Evolutionary conservation across 2,329 filamentous ascomycete species (phyloP).

Genomic region (Stagonosporopsis tanaceti): DNA sequence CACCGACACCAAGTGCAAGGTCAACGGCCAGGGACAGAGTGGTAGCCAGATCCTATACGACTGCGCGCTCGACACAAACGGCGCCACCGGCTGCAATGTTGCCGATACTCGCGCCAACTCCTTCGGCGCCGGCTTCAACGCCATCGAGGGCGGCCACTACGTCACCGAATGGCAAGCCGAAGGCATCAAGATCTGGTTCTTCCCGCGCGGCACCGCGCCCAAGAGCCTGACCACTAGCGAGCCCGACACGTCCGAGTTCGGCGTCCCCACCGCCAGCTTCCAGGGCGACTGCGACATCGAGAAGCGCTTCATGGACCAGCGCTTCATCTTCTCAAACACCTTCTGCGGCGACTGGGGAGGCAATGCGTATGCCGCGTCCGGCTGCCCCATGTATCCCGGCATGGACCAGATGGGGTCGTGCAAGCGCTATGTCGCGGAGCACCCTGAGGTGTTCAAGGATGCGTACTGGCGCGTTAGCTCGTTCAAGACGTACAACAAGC

Average conservation of each 20-base stretch:
- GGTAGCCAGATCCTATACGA: slow-evolving; percentile 19
- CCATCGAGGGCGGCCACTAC: slow-evolving; percentile 52
- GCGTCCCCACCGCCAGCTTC: slow-evolving; percentile 72
- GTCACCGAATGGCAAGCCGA: slow-evolving; percentile 69
- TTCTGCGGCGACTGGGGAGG: slow-evolving; percentile 91
- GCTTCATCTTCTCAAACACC: slow-evolving; percentile 81
- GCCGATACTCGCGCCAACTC: slow-evolving; percentile 43
- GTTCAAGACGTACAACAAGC: slow-evolving; percentile 36
- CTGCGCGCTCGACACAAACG: slow-evolving; percentile 30
- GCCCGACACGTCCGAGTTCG: slow-evolving; percentile 72
- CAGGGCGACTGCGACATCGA: slow-evolving; percentile 75
- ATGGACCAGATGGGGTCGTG: slow-evolving; percentile 57
- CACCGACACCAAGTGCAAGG: slow-evolving; percentile 37
- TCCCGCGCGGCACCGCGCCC: slow-evolving; percentile 69
- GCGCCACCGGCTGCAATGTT: slow-evolving; percentile 53
- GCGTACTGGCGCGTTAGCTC: slow-evolving; percentile 74
- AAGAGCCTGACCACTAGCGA: slow-evolving; percentile 63
- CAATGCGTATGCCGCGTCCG: slow-evolving; percentile 66
- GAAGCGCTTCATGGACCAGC: slow-evolving; percentile 71
- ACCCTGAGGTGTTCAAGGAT: slow-evolving; percentile 72
- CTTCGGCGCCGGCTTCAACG: slow-evolving; percentile 63
- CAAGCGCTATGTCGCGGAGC: slow-evolving; percentile 72
- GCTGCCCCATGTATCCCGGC: slow-evolving; percentile 56
- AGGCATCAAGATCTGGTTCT: slow-evolving; percentile 81
- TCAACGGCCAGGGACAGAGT: slow-evolving; percentile 26